Evolutionary conservation across 495 filamentous ascomycete genomes (phyloP), one percentile per base, ranked within the genome.

Genomic region (Talaromyces ruber): DNA sequence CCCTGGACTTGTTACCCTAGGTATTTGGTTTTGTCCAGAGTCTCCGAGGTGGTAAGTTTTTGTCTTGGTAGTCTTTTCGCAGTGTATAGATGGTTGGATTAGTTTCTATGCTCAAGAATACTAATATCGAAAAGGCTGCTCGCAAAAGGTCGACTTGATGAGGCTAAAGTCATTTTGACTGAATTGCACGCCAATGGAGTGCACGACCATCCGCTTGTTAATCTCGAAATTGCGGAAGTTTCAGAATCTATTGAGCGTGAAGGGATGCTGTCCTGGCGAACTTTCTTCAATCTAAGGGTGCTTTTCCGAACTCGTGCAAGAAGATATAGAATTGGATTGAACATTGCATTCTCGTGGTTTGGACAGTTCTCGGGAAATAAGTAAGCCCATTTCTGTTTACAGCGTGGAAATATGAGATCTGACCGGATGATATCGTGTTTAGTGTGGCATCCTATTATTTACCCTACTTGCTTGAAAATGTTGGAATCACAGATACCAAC

Each of bases 121-220:
- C n/a, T n/a, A n/a, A n/a, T n/a, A n/a, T n/a, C n/a, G n/a, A n/a
- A n/a, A n/a, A n/a, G 51, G 51, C 73, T 79, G 5, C 73, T 74
- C 30, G 74, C 71, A 0, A 82, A 84, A 59, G 79, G 82, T 64
- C 77, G 80, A 21, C 76, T 80, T 56, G 81, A 81, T 11, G 75
- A 82, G n/a, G 82, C 82, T 0, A 66, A 75, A 34, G 72, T 72
- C 0, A 72, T 85, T 0, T 70, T 87, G 9, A 71, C 78, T 5
- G 75, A 75, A n/a, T 87, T 84, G 61, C 84, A 88, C 64, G 80
- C 85, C 52, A 81, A 85, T 51, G 78, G 77, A 8, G 73, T 81
- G 58, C 76, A 69, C 3, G 76, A 79, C 60, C 77, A 77, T 39
- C 76, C 72, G 11, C 71, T 84, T 45, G 85, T 87, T 0, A 74